Percentiles rank a stretch among this genome's conserved stretches.
These are phyloP conservation scores for Vanilla planifolia DNA, from an alignment of 106 monocot genomes.

Conservation along the genomic window DNA sequence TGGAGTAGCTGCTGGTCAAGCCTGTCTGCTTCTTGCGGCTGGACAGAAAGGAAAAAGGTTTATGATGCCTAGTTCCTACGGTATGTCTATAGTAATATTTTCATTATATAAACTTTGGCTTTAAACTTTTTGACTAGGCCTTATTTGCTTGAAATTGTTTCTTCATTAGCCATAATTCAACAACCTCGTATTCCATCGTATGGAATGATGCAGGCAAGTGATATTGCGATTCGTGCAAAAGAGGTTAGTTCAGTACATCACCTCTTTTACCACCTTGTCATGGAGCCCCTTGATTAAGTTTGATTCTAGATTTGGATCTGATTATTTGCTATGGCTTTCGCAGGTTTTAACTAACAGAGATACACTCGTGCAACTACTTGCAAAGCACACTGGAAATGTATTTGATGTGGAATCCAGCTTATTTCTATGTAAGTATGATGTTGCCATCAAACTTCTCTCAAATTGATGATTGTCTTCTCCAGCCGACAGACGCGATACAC, in stretches of 20 bases:
- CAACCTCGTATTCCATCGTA: conserved; percentile 95
- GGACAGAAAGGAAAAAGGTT: conserved; percentile 93
- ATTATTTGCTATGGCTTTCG: not conserved
- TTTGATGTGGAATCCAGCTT: conserved; percentile 15
- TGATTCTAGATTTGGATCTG: not conserved
- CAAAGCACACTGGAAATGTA: conserved; percentile 93
- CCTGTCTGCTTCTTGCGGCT: conserved; percentile 89
- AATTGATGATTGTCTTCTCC: not conserved
- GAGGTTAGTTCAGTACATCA: conserved; percentile 42
- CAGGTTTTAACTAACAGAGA: conserved; percentile 88
- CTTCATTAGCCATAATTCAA: conserved; percentile 81
- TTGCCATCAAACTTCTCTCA: not conserved
- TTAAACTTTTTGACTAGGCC: not conserved
- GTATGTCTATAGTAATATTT: conserved; percentile 23
- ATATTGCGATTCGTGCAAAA: conserved; percentile 94
- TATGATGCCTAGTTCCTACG: conserved; percentile 96
- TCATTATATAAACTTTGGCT: not conserved
- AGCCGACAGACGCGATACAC: conserved; percentile 64
- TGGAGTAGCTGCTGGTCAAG: conserved; percentile 89
- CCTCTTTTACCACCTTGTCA: not conserved
- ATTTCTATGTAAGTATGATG: not conserved
- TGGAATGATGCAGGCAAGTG: conserved; percentile 88
- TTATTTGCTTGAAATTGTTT: conserved; percentile 7
- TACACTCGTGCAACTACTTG: conserved; percentile 62
- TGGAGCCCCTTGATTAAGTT: not conserved